A percentile compares a stretch with the other conserved stretches of the same genome.
Evolutionary conservation across 1,139 yeast genomes (phyloP).

Genomic region (Hyphopichia khmerensis): DNA sequence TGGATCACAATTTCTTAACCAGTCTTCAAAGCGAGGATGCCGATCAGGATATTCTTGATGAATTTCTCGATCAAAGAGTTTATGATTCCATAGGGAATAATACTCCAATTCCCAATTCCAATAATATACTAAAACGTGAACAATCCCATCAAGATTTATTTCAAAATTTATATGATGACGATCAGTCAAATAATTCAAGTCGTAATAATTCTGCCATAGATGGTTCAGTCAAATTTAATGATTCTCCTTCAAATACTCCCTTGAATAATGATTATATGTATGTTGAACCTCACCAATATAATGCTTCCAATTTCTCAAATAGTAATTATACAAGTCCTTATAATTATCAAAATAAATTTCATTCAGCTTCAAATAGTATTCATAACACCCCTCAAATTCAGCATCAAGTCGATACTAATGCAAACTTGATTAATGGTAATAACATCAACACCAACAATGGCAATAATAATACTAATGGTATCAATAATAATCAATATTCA

Average conservation of each 20-base stretch:
- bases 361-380: neutral
- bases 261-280: slow-evolving; percentile 22
- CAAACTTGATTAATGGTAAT: no score
- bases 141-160: neutral
- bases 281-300: slow-evolving; percentile 17
- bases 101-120: slow-evolving; percentile 17
- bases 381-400: neutral
- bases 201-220: neutral
- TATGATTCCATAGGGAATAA: slow-evolving; percentile 39
- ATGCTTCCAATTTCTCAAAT: slow-evolving; percentile 7
- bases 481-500: neutral
- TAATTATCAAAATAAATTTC: slow-evolving; percentile 3
- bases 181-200: neutral
- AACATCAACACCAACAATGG: neutral
- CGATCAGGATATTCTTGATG: slow-evolving; percentile 50
- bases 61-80: slow-evolving; percentile 56
- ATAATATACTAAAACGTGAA: neutral
- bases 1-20: slow-evolving; percentile 9
- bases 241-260: slow-evolving; percentile 4
- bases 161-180: neutral
- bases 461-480: no score
- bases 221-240: neutral
- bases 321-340: slow-evolving; percentile 16
- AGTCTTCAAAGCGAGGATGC: slow-evolving; percentile 14
- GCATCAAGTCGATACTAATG: no score